These are phyloP conservation scores for Rhynchospora pubera DNA, from an alignment of 176 grass and related monocot species.

Conservation along the genomic window DNA sequence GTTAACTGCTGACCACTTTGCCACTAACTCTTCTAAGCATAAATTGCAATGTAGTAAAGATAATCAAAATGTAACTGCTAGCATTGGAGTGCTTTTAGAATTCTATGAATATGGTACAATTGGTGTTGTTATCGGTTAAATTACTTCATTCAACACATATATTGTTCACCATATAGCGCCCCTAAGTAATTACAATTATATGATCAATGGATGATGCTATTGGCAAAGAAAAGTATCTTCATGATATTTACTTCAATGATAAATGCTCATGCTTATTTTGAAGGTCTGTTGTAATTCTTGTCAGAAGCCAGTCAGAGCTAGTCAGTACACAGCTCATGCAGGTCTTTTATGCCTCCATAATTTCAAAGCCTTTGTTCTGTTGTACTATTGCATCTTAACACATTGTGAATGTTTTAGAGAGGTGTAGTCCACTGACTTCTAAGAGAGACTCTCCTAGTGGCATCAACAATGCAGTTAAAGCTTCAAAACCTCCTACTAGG, in stretches of 20 bases:
- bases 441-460: constrained; percentile 11
- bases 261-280: constrained; percentile 30
- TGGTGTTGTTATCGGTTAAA: neutral
- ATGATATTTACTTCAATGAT: constrained; percentile 12
- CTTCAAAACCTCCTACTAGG: constrained; percentile 21
- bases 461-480: constrained; percentile 10
- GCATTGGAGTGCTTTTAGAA: constrained; percentile 1
- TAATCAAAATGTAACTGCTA: neutral
- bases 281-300: constrained; percentile 85
- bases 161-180: neutral
- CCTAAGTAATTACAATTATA: neutral
- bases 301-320: constrained; percentile 89
- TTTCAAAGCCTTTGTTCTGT: neutral
- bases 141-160: neutral
- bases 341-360: constrained; percentile 34
- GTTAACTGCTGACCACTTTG: neutral
- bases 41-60: neutral
- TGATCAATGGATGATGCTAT: neutral
- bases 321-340: constrained; percentile 91
- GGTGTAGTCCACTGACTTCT: constrained; percentile 11
- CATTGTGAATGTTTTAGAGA: neutral
- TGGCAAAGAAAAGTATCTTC: constrained; percentile 20
- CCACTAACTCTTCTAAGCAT: neutral
- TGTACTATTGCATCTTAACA: neutral
- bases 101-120: neutral